phyloP scores from a whole-genome alignment of 2,329 filamentous ascomycete species.

The Hymenoscyphus fraxineus region DNA sequence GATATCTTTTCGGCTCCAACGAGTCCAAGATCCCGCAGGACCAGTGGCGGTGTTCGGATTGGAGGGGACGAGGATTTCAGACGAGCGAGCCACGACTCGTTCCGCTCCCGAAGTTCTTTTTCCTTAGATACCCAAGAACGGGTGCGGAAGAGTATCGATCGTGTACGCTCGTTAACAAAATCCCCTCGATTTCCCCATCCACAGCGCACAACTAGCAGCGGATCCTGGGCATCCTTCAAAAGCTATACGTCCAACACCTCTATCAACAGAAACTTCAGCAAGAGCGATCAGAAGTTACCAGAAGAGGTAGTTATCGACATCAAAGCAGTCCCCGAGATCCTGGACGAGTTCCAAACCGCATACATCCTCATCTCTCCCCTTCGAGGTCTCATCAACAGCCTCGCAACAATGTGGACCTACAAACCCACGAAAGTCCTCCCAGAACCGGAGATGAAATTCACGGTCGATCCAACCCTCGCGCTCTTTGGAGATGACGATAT shows the following conservation, averaged over 20 bases:
- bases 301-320: background rate
- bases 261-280: slow-evolving; percentile 8
- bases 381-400: slow-evolving; percentile 53
- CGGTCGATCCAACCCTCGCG: slow-evolving; percentile 58
- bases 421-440: slow-evolving; percentile 23
- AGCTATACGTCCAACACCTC: slow-evolving; percentile 20
- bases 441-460: slow-evolving; percentile 50
- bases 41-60: slow-evolving; percentile 28
- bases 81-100: slow-evolving; percentile 37
- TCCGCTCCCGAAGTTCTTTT: slow-evolving; percentile 24
- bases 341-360: slow-evolving; percentile 38
- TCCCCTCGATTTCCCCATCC: slow-evolving; percentile 27
- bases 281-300: background rate
- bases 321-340: slow-evolving; percentile 19
- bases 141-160: slow-evolving; percentile 40
- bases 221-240: slow-evolving; percentile 22
- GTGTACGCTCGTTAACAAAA: slow-evolving; percentile 34
- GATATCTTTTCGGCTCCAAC: slow-evolving; percentile 9
- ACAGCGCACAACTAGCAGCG: slow-evolving; percentile 29
- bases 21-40: slow-evolving; percentile 20
- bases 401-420: slow-evolving; percentile 52
- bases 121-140: slow-evolving; percentile 34
- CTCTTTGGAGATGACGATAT: slow-evolving; percentile 73
- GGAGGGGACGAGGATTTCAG: slow-evolving; percentile 35
- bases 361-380: slow-evolving; percentile 69